Evolutionary conservation across 2,329 filamentous ascomycete species (phyloP).

Genomic region (Aspergillus neotritici): DNA sequence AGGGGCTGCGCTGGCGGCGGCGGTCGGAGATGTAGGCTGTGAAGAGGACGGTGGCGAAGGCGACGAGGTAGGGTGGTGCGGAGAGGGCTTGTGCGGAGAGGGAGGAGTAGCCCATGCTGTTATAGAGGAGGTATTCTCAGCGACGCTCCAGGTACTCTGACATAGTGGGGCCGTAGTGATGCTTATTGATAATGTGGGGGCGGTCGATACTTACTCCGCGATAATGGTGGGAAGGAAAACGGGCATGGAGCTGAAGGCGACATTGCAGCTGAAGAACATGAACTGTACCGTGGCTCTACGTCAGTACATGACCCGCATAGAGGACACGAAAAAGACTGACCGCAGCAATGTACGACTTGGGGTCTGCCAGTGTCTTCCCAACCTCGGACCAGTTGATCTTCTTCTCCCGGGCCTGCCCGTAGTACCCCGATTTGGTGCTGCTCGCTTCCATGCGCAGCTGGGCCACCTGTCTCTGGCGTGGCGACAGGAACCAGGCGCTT

Average conservation of each 20-base stretch:
- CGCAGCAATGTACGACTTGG: slow-evolving; percentile 68
- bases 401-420: slow-evolving; percentile 7
- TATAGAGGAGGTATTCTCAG: not conserved
- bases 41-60: slow-evolving; percentile 65
- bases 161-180: not conserved
- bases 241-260: slow-evolving; percentile 80
- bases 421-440: slow-evolving; percentile 25
- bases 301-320: not conserved
- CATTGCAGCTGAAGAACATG: slow-evolving; percentile 85
- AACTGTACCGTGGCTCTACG: slow-evolving; percentile 28
- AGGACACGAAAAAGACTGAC: slow-evolving; percentile 26
- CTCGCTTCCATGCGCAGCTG: slow-evolving; percentile 59
- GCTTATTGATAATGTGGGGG: not conserved
- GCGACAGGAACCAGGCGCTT: slow-evolving; percentile 58
- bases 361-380: slow-evolving; percentile 56
- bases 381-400: slow-evolving; percentile 54
- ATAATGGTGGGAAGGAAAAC: slow-evolving; percentile 83
- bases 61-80: slow-evolving; percentile 72
- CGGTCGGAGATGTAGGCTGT: slow-evolving; percentile 70
- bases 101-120: slow-evolving; percentile 63
- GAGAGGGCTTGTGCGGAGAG: slow-evolving; percentile 69
- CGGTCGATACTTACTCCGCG: slow-evolving; percentile 41
- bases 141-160: too few relatives aligned
- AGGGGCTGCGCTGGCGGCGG: slow-evolving; percentile 55
- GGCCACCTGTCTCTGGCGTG: slow-evolving; percentile 64